Evolutionary conservation across 805 yeast species (phyloP), one percentile per base, ranked within the genome.

Genomic region (Ogataea sp.): DNA sequence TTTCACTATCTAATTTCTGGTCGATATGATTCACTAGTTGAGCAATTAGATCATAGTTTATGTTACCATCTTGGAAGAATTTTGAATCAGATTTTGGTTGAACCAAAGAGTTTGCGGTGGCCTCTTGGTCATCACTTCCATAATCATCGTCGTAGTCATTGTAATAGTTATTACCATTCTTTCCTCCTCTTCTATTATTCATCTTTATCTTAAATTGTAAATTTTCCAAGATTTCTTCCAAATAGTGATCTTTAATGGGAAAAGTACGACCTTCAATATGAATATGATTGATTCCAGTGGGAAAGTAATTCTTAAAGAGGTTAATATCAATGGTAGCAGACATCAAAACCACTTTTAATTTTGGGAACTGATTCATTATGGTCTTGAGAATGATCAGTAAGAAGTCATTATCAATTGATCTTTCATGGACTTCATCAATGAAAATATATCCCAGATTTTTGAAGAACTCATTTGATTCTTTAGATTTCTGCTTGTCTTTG

Each of bases 341-440:
- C 97, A 93, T 90, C 37, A 93, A 67, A 9, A 90, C 70, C 25
- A 90, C 67, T 50, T 78, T 83, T 42, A 89, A 55, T 1, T 75
- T 70, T 0, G 74, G 73, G 39, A 62, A 70, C 36, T 66, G 68
- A 10, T 61, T 52, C 46, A 80, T 50, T 4, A 87, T 62, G 29
- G 70, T 71, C 50, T 85, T 88, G 44, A 90, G 64, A 36, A 90
- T 71, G 38, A 88, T 85, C 38, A 90, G 65, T 29, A 90, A 65
- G 41, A 89, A 78, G 58, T 90, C 97, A 43, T 89, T 78, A 51
- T 90, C 97, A 40, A 89, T 75, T 0, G 96, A 87, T 48, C 97
- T 65, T 60, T 90, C 97, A 57, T 90, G 97, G n/a, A 90, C 97
- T 61, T 90, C 97, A 67, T 90, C 97, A 30, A 89, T 77, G 31